Percentiles rank a stretch among this genome's conserved stretches.
These are phyloP conservation scores for Skeletonema grethae DNA, from an alignment of 108 stramenopile species.

Conservation along the genomic window DNA sequence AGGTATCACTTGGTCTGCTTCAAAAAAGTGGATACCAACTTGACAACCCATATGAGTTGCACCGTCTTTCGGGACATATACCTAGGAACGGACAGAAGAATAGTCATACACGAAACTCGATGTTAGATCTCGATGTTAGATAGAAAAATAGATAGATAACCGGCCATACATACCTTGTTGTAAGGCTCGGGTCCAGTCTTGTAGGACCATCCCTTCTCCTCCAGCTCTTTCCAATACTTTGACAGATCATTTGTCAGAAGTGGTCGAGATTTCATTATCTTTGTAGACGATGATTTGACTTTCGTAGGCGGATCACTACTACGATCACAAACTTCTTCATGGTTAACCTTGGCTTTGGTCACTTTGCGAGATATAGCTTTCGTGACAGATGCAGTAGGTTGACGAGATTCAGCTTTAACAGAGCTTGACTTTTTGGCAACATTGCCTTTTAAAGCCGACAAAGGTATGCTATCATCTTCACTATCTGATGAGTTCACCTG, in stretches of 20 bases:
- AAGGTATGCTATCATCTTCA: constrained; percentile 2
- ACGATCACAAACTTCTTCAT: not conserved
- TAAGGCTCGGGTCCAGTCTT: constrained; percentile 42
- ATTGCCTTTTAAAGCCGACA: constrained; percentile 15
- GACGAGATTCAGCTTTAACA: not conserved
- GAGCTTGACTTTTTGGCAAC: not conserved
- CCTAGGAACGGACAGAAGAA: too few relatives aligned
- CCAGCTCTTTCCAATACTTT: constrained; percentile 29
- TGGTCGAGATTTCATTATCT: not conserved
- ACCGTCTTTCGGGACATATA: constrained; percentile 47
- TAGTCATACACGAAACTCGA: too few relatives aligned
- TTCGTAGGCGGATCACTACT: not conserved
- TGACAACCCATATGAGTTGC: constrained; percentile 34
- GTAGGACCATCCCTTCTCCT: constrained; percentile 42
- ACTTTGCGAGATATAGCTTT: not conserved
- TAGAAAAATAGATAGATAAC: too few relatives aligned
- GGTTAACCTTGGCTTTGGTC: not conserved
- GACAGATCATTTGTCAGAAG: not conserved
- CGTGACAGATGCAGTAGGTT: not conserved
- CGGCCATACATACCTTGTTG: too few relatives aligned
- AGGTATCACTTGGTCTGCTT: constrained; percentile 25
- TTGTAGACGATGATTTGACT: not conserved
- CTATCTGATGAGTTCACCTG: not conserved
- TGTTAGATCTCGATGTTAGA: too few relatives aligned
- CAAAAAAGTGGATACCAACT: constrained; percentile 48